phyloP scores from a whole-genome alignment of 2,329 filamentous ascomycete genomes.

The Lasiodiplodia sp. region DNA sequence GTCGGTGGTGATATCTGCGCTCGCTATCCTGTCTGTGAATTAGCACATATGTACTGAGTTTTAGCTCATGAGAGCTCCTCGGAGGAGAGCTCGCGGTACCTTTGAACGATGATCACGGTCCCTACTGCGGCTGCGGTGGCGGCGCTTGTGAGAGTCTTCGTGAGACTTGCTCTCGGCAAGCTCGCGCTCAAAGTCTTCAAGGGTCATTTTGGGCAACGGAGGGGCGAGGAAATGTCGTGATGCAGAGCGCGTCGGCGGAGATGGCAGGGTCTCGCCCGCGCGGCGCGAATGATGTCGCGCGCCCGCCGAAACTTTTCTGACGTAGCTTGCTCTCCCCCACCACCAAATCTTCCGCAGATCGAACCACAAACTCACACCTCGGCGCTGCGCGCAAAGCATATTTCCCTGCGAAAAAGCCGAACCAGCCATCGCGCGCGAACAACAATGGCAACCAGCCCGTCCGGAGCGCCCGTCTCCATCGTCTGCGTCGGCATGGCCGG shows the following conservation, averaged over 20 bases:
- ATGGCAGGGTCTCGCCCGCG: slow-evolving; percentile 7
- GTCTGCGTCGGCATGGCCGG: slow-evolving; percentile 99
- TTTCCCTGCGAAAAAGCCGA: background rate
- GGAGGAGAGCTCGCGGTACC: slow-evolving; percentile 31
- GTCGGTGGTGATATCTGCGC: slow-evolving; percentile 53
- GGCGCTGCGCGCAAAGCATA: background rate
- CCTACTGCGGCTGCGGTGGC: slow-evolving; percentile 53
- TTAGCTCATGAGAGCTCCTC: background rate
- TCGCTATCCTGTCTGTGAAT: slow-evolving; percentile 40
- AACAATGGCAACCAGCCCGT: slow-evolving; percentile 26
- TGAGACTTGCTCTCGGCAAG: slow-evolving; percentile 71
- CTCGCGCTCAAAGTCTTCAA: slow-evolving; percentile 80
- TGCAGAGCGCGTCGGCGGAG: slow-evolving; percentile 24
- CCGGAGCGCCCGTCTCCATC: slow-evolving; percentile 71
- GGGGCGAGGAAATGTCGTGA: background rate
- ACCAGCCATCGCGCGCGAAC: background rate
- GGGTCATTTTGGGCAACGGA: slow-evolving; percentile 55
- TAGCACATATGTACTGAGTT: background rate
- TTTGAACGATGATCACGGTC: slow-evolving; percentile 36
- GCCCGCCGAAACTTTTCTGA: slow-evolving; percentile 28
- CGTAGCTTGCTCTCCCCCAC: slow-evolving; percentile 19
- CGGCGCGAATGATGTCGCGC: slow-evolving; percentile 17
- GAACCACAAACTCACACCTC: background rate
- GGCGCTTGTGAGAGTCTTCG: slow-evolving; percentile 54
- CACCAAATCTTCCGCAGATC: slow-evolving; percentile 15